phyloP scores from a whole-genome alignment of 176 grass and related monocot species.

The Puya raimondii region DNA sequence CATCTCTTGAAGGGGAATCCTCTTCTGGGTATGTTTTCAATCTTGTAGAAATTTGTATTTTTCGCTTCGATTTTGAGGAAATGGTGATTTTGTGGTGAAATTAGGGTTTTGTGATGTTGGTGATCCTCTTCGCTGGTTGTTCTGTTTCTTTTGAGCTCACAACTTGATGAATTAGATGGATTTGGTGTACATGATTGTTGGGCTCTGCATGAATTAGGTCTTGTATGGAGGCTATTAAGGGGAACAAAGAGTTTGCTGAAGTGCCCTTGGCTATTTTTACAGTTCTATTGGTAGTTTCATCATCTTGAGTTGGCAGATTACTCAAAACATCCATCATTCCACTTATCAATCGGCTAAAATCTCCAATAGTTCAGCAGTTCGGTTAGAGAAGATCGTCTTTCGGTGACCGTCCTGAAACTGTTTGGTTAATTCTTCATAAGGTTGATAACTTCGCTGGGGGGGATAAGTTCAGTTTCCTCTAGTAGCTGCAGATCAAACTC shows the following conservation, averaged over 20 bases:
- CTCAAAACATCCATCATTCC: background rate
- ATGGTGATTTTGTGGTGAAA: background rate
- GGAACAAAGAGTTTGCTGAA: background rate
- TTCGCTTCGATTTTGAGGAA: background rate
- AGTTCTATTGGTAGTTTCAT: background rate
- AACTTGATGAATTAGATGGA: background rate
- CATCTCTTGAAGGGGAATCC: constrained; percentile 2
- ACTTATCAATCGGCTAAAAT: background rate
- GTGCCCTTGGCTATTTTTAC: background rate
- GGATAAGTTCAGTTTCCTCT: constrained; percentile 9
- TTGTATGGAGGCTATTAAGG: background rate
- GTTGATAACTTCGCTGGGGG: constrained; percentile 18
- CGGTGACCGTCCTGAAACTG: background rate
- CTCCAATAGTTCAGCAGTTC: too few relatives aligned
- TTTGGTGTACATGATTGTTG: background rate
- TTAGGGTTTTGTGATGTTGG: constrained; percentile 6
- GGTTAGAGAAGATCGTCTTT: too few relatives aligned
- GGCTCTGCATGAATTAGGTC: background rate
- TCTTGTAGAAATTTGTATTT: constrained; percentile 8
- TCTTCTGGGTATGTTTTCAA: constrained; percentile 11
- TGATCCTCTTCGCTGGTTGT: background rate
- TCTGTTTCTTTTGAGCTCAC: background rate
- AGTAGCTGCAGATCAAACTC: background rate
- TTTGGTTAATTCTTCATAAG: background rate
- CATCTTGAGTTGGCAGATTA: background rate